These are phyloP conservation scores for Rhodosporidiobolus sp. DNA, from an alignment of 768 basidiomycete genomes.

Conservation along the genomic window DNA sequence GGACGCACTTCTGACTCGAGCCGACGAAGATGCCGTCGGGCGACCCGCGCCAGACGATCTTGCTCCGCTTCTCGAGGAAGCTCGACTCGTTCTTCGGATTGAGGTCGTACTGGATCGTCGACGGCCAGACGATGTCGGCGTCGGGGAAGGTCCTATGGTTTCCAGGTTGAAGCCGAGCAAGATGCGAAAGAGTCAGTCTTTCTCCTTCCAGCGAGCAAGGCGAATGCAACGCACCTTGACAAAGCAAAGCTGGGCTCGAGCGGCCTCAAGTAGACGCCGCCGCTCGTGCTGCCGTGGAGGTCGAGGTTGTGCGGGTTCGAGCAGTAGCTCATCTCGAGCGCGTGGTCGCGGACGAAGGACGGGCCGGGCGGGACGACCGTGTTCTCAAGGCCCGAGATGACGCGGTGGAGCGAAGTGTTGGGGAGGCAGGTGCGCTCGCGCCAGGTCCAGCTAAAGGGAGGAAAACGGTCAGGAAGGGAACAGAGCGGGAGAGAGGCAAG, in stretches of 20 bases:
- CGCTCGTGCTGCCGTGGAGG: conserved; percentile 8
- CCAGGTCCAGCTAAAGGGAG: neutral
- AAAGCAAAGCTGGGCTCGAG: conserved; percentile 12
- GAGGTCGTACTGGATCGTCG: conserved; percentile 10
- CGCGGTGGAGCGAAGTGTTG: neutral
- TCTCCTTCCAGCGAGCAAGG: too few relatives aligned
- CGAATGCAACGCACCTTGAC: neutral
- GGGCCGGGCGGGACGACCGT: neutral
- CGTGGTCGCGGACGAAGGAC: conserved; percentile 8
- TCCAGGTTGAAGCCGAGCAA: too few relatives aligned
- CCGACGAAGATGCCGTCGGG: conserved; percentile 47
- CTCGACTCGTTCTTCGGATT: conserved; percentile 42
- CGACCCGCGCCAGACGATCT: conserved; percentile 53
- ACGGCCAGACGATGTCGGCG: conserved; percentile 38
- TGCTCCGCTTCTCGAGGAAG: conserved; percentile 48
- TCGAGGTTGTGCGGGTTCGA: neutral
- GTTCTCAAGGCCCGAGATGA: neutral
- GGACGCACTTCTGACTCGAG: conserved; percentile 15
- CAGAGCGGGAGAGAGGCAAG: neutral
- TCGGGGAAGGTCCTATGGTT: conserved; percentile 36
- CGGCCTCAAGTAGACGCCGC: neutral
- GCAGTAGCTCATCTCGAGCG: conserved; percentile 13
- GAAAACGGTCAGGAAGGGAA: neutral
- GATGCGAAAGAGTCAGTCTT: neutral
- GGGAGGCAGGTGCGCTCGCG: conserved; percentile 15